A percentile compares a stretch with the other conserved stretches of the same genome.
Conservation (phyloP, 495 filamentous ascomycete genomes). For the Daldinia bambusicola region DNA sequence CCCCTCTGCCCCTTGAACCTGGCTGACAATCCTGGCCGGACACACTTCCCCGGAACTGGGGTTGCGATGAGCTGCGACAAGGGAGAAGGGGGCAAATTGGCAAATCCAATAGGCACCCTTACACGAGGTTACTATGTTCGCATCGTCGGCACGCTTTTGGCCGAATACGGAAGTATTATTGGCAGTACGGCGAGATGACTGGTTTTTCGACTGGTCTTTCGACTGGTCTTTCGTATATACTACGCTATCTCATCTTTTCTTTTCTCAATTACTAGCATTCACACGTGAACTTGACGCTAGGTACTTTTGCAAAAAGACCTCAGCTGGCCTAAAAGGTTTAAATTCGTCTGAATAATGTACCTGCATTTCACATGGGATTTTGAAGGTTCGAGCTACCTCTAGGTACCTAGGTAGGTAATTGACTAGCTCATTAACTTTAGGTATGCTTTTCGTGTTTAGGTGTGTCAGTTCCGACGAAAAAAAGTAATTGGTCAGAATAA, state of each 20-base stretch:
- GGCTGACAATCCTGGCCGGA: conserved; percentile 39
- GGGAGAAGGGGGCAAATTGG: conserved; percentile 19
- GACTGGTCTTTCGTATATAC: too few species aligned
- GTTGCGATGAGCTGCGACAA: conserved; percentile 28
- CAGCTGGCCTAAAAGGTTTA: neutral
- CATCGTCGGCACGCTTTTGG: conserved; percentile 12
- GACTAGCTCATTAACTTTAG: neutral
- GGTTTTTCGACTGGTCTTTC: too few species aligned
- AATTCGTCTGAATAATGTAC: neutral
- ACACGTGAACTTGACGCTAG: neutral
- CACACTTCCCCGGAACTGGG: conserved; percentile 44
- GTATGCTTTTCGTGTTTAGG: neutral
- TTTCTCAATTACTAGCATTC: neutral
- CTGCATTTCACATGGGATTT: neutral
- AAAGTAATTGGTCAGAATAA: neutral
- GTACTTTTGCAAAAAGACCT: neutral
- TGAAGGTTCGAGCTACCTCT: neutral
- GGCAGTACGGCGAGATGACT: neutral
- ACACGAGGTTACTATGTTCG: conserved; percentile 13
- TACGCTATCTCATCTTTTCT: conserved; percentile 1
- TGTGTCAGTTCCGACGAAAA: neutral
- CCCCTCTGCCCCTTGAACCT: conserved; percentile 25
- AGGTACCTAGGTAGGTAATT: too few species aligned
- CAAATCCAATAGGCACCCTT: conserved; percentile 12
- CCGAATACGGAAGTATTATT: conserved; percentile 23